Conservation (phyloP, 2,329 filamentous ascomycete genomes). For the Colletotrichum endophyticum region DNA sequence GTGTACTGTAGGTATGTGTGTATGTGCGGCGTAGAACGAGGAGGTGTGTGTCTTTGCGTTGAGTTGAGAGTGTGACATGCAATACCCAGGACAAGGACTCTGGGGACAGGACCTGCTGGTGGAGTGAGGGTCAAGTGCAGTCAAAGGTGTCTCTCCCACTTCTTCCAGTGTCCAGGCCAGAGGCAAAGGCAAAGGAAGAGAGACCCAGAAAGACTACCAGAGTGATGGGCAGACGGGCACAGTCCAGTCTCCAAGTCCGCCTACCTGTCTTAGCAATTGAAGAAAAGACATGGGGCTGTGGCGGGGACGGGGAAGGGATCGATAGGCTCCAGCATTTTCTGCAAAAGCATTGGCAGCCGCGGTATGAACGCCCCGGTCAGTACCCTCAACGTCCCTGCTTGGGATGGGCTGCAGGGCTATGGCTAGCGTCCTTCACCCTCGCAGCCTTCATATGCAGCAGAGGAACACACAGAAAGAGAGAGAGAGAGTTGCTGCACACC, state of each 20-base stretch:
- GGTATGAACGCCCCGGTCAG: constrained; percentile 1
- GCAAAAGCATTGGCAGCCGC: constrained; percentile 18
- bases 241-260: not conserved
- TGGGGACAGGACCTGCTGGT: not conserved
- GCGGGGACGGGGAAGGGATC: constrained; percentile 33
- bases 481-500: not conserved
- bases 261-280: not conserved
- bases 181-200: not conserved
- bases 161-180: not conserved
- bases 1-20: not conserved
- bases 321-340: constrained; percentile 29
- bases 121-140: not conserved
- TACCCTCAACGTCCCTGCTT: constrained; percentile 19
- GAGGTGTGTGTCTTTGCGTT: not conserved
- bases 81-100: not conserved
- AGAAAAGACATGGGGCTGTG: constrained; percentile 25
- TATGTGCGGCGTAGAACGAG: not conserved
- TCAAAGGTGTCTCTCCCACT: not conserved
- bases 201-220: not conserved
- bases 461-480: not conserved
- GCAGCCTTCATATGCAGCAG: not conserved
- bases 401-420: constrained; percentile 13
- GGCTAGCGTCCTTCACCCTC: not conserved
- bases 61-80: not conserved
- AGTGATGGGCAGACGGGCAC: constrained; percentile 7